Evolutionary conservation across 1,284 basidiomycete species (phyloP), one percentile per base, ranked within the genome.

Genomic region (Papiliotrema fonsecae): DNA sequence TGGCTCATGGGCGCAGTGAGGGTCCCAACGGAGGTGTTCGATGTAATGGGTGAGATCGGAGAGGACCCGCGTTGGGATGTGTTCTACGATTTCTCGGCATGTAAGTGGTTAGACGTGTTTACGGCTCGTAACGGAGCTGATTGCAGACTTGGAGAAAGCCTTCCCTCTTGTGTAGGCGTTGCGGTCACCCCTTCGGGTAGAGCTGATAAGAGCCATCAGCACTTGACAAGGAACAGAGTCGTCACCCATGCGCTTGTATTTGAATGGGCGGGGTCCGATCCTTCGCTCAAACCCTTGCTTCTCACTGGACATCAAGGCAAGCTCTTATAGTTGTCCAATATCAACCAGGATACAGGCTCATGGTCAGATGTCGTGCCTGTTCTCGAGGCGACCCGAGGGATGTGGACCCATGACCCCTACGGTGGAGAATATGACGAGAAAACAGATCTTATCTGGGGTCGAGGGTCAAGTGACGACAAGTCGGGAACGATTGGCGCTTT

Each of bases 261-360:
- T 58, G 78, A 78, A 11, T 84, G 83, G 79, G 64, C 75, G 35
- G 86, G 86, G 34, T 76, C 77, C 0, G 76, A 83, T 51, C 39
- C 63, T 1, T 65, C 69, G 6, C 72, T 85, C 52, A 83, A 86
- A 64, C 86, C 85, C 0, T 61, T 86, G 2, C 74, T 87, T 31
- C 68, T 88, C 31, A 77, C 79, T 18, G 83, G 77, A 0, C 85
- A 87, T 62, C 82, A 85, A 74, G 83, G 82, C 77, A 42, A n/a
- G 14, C 40, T 10, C 18, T n/a, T 19, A 16, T 26, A 21, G 35
- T 24, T 14, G 25, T 30, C 16, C 22, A 24, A 19, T 31, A 22
- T 13, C 13, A n/a, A 22, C 28, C 31, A 35, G 21, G 14, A 19
- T 3, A 18, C 39, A 19, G 13, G 24, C 38, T 41, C 16, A 41